A percentile compares a stretch with the other conserved stretches of the same genome.
These are phyloP conservation scores for Tricholoma flavovirens DNA, from an alignment of 768 basidiomycete genomes.

Conservation along the genomic window DNA sequence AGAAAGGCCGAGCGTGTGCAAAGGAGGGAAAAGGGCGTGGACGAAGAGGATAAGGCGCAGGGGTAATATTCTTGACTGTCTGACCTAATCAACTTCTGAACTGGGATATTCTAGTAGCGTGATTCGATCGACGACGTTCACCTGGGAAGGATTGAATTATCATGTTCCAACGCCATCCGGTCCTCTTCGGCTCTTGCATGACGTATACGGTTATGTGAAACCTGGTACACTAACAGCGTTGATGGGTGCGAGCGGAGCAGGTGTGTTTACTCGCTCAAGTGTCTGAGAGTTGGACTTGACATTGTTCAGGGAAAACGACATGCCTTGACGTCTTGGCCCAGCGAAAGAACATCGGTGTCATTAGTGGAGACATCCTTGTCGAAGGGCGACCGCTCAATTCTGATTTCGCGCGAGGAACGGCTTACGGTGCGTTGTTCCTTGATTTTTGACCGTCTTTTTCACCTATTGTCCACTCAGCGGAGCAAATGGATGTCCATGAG, in stretches of 20 bases:
- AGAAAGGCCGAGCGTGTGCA: conserved; percentile 40
- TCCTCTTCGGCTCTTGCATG: conserved; percentile 57
- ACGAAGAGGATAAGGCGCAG: conserved; percentile 2
- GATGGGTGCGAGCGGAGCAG: conserved; percentile 83
- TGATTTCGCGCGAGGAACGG: conserved; percentile 58
- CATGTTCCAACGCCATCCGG: conserved; percentile 65
- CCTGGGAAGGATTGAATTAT: conserved; percentile 79
- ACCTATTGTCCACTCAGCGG: conserved; percentile 35
- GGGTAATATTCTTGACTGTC: conserved; percentile 5
- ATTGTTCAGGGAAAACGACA: conserved; percentile 58
- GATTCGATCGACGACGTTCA: conserved; percentile 45
- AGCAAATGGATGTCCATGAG: conserved; percentile 86
- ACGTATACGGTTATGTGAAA: conserved; percentile 75
- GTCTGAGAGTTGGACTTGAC: neutral
- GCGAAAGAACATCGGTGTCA: conserved; percentile 64
- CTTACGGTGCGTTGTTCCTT: conserved; percentile 50
- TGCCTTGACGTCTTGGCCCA: conserved; percentile 72
- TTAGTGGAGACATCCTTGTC: conserved; percentile 59
- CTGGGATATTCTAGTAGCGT: neutral
- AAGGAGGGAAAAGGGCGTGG: conserved; percentile 11
- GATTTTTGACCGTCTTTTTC: conserved; percentile 18
- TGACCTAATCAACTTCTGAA: neutral
- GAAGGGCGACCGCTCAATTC: conserved; percentile 57
- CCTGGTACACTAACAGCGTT: conserved; percentile 86
- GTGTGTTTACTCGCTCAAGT: conserved; percentile 24